A percentile compares a stretch with the other conserved stretches of the same genome.
These are phyloP conservation scores for Paramecium bursaria DNA, from an alignment of 73 alveolate species.

Conservation along the genomic window DNA sequence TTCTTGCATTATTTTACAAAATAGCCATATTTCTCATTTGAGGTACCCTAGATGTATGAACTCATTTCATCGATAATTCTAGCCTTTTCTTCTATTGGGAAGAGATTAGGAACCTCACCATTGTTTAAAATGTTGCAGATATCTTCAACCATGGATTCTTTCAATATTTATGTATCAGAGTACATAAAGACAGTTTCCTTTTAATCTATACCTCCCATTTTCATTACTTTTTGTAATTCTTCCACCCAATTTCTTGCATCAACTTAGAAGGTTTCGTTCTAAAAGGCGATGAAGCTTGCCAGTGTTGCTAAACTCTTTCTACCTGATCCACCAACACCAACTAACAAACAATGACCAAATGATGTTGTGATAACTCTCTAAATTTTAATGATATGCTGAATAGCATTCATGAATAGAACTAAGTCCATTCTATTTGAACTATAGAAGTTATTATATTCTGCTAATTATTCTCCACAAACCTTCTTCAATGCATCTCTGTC, in stretches of 20 bases:
- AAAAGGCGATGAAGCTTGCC: slow-evolving; percentile 96
- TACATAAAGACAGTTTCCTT: slow-evolving; percentile 88
- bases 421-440: slow-evolving; percentile 93
- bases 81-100: slow-evolving; percentile 87
- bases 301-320: slow-evolving; percentile 96
- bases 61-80: slow-evolving; percentile 82
- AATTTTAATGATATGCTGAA: slow-evolving; percentile 96
- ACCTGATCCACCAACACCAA: slow-evolving; percentile 99
- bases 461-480: slow-evolving; percentile 79
- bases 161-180: slow-evolving; percentile 92
- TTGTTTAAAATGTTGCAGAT: slow-evolving; percentile 96
- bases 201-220: slow-evolving; percentile 88
- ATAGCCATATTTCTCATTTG: slow-evolving; percentile 67
- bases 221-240: slow-evolving; percentile 86
- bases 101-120: slow-evolving; percentile 98
- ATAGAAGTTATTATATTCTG: slow-evolving; percentile 80
- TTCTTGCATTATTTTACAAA: slow-evolving; percentile 70
- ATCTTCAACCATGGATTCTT: slow-evolving; percentile 98
- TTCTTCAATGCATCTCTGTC: slow-evolving; percentile 82
- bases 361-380: slow-evolving; percentile 97
- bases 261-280: slow-evolving; percentile 74
- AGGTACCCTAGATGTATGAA: slow-evolving; percentile 45
- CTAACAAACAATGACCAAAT: slow-evolving; percentile 98
- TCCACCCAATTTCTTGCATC: slow-evolving; percentile 93
- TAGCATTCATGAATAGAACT: slow-evolving; percentile 98